Percentiles rank a stretch among this genome's conserved stretches.
Conservation (phyloP, 2,329 filamentous ascomycete species). For the Colletotrichum tabaci region DNA sequence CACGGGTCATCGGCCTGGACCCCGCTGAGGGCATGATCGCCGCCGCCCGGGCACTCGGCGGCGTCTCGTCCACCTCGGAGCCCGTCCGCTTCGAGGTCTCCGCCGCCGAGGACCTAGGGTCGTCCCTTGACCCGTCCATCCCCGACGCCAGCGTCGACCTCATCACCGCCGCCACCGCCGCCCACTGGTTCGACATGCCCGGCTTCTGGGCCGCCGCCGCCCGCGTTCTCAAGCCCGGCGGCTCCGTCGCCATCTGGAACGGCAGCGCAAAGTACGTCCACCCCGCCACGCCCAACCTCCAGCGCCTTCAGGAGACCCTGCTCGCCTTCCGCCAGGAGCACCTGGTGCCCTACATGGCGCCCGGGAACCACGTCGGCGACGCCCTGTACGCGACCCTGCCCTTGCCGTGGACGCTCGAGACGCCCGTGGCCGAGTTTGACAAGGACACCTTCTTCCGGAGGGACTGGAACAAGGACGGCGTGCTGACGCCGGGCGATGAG, state of each 20-base stretch:
- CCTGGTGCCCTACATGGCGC: constrained; percentile 56
- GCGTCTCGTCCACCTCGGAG: constrained; percentile 47
- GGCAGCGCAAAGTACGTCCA: constrained; percentile 50
- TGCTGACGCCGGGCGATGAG: constrained; percentile 43
- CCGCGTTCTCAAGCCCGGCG: constrained; percentile 64
- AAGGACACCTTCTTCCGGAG: constrained; percentile 55
- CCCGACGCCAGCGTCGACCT: constrained; percentile 60
- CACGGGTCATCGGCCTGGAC: constrained; percentile 64
- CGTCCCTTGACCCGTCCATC: constrained; percentile 48
- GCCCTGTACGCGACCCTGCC: constrained; percentile 58
- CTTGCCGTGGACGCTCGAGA: constrained; percentile 64
- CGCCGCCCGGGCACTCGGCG: constrained; percentile 57
- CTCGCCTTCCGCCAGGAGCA: constrained; percentile 54
- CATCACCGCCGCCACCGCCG: constrained; percentile 64
- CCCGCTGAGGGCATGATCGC: constrained; percentile 68
- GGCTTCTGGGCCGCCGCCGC: constrained; percentile 65
- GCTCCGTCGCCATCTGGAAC: constrained; percentile 68
- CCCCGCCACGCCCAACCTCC: constrained; percentile 54
- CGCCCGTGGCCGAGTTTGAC: constrained; percentile 56
- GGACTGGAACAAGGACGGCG: constrained; percentile 57
- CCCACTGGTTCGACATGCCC: constrained; percentile 72
- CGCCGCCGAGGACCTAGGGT: constrained; percentile 60
- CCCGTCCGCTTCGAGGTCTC: constrained; percentile 59
- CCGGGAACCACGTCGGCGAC: constrained; percentile 59
- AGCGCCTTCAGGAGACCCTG: constrained; percentile 58